Conservation (phyloP, 176 grass and related monocot genomes). For the Lolium multiflorum region DNA sequence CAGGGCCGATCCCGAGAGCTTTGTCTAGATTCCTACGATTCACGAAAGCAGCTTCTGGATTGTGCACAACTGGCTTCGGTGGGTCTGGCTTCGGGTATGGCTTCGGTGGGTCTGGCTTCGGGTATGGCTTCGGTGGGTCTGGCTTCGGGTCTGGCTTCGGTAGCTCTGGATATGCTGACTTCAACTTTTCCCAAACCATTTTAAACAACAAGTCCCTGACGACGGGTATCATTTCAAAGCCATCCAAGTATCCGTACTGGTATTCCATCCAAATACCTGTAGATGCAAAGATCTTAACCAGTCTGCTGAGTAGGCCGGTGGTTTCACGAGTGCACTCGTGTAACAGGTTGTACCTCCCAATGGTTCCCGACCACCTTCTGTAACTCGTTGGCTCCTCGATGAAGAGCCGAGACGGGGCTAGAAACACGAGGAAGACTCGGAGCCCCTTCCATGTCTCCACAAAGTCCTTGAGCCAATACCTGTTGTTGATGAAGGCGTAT, state of each 20-base stretch:
- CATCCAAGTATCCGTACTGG: background rate
- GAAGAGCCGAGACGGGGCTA: background rate
- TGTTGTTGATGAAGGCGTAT: background rate
- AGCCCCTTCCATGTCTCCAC: background rate
- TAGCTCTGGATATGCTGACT: background rate
- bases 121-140: too few species aligned
- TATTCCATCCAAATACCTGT: background rate
- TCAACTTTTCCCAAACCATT: background rate
- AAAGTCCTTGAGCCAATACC: background rate
- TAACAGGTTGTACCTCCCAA: constrained; percentile 32
- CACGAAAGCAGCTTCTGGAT: background rate
- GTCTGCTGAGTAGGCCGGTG: background rate
- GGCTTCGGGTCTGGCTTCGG: too few species aligned
- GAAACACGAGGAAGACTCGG: background rate
- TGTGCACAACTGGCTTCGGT: background rate
- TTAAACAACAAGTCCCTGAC: background rate
- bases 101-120: too few species aligned
- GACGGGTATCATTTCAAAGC: background rate
- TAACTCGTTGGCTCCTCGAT: constrained; percentile 24
- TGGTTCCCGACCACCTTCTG: constrained; percentile 52
- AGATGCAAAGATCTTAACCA: background rate
- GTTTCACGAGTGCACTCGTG: background rate
- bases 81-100: too few species aligned
- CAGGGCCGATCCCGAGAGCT: background rate
- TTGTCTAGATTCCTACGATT: background rate